These are phyloP conservation scores for Candolleomyces efflorescens DNA, from an alignment of 768 basidiomycete genomes.

Conservation along the genomic window DNA sequence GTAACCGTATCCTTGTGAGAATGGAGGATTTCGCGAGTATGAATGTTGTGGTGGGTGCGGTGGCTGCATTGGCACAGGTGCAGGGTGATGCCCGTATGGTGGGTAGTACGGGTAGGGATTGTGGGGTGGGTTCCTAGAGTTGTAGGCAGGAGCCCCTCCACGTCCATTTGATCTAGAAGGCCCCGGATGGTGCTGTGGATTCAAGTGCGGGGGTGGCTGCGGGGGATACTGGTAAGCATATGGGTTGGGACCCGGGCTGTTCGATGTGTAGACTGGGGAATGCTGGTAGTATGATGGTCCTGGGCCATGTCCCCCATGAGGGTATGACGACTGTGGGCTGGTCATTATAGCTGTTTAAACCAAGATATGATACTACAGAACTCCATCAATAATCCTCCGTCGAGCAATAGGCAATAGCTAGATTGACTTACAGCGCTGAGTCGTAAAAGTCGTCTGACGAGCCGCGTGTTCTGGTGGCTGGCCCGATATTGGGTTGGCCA, in stretches of 20 bases:
- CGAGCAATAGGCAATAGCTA: too few relatives aligned
- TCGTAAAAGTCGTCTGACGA: too few relatives aligned
- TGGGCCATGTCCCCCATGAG: conserved; percentile 16
- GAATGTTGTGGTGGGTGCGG: conserved; percentile 24
- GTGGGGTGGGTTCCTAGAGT: conserved; percentile 19
- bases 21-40: conserved; percentile 24
- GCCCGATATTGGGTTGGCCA: too few relatives aligned
- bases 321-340: conserved; percentile 17
- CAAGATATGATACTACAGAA: too few relatives aligned
- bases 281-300: conserved; percentile 20
- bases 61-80: conserved; percentile 18
- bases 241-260: conserved; percentile 30
- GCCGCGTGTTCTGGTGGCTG: too few relatives aligned
- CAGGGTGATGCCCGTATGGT: conserved; percentile 20
- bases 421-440: too few relatives aligned
- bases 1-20: conserved; percentile 30
- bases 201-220: conserved; percentile 34
- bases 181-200: conserved; percentile 25
- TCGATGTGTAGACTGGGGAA: conserved; percentile 30
- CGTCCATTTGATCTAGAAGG: conserved; percentile 31
- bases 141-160: conserved; percentile 25
- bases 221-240: conserved; percentile 27
- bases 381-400: too few relatives aligned
- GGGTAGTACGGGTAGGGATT: conserved; percentile 28
- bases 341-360: conserved; percentile 9